phyloP scores from a whole-genome alignment of 1,139 yeast species.

The Saccharomyces uvarum region DNA sequence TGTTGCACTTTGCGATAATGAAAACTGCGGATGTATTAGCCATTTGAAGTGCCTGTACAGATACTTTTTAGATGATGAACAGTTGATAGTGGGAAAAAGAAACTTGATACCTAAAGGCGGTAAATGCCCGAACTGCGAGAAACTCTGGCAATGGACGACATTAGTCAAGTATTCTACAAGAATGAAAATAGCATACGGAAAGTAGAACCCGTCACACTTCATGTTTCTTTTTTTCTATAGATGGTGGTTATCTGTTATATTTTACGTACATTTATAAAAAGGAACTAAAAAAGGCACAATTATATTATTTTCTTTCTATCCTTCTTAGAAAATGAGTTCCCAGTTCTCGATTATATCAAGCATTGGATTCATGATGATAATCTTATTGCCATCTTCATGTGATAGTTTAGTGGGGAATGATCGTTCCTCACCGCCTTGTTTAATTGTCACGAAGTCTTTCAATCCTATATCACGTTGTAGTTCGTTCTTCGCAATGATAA shows the following conservation, averaged over 20 bases:
- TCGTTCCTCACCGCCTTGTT: slow-evolving; percentile 37
- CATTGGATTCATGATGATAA: slow-evolving; percentile 47
- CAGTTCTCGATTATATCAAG: slow-evolving; percentile 46
- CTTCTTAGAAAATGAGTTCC: slow-evolving; percentile 33
- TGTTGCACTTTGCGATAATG: slow-evolving; percentile 36
- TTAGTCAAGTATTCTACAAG: slow-evolving; percentile 36
- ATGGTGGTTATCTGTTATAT: slow-evolving; percentile 1
- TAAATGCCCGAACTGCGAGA: slow-evolving; percentile 37
- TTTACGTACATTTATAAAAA: not conserved
- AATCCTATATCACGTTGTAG: slow-evolving; percentile 8
- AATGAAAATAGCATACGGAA: slow-evolving; percentile 15
- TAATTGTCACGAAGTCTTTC: slow-evolving; percentile 27
- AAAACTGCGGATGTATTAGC: slow-evolving; percentile 33
- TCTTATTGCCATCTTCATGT: slow-evolving; percentile 17
- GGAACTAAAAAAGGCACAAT: not conserved
- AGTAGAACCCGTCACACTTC: not conserved
- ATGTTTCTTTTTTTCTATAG: not conserved
- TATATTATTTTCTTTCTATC: not conserved
- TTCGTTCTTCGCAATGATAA: slow-evolving; percentile 45
- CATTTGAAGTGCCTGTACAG: slow-evolving; percentile 43
- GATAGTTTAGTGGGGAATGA: slow-evolving; percentile 26
- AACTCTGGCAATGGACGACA: slow-evolving; percentile 37
- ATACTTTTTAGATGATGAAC: slow-evolving; percentile 16
- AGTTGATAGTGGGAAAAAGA: slow-evolving; percentile 8
- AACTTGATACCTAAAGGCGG: slow-evolving; percentile 37